Conservation (phyloP, 1,284 basidiomycete species). For the Spongispora temasekensis region DNA sequence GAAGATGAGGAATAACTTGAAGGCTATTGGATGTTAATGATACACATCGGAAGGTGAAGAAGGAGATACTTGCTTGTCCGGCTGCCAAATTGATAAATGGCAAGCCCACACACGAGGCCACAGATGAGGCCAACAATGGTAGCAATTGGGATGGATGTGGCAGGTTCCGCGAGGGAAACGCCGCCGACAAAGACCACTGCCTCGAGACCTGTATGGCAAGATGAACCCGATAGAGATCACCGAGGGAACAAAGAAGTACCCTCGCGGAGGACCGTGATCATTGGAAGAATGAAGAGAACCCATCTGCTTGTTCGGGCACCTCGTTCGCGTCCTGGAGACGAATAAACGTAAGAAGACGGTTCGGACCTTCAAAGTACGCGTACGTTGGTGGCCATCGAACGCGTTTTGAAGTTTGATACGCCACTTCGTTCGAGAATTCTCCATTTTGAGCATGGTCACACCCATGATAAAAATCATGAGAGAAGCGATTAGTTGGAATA, state of each 20-base stretch:
- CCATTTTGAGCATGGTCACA: slow-evolving; percentile 74
- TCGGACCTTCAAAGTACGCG: slow-evolving; percentile 10
- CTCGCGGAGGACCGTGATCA: slow-evolving; percentile 90
- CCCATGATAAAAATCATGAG: slow-evolving; percentile 86
- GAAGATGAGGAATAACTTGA: slow-evolving; percentile 80
- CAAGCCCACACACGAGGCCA: slow-evolving; percentile 67
- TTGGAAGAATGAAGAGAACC: slow-evolving; percentile 84
- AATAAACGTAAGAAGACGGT: neutral
- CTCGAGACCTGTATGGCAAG: slow-evolving; percentile 62
- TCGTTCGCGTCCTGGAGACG: slow-evolving; percentile 40
- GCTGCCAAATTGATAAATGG: slow-evolving; percentile 77
- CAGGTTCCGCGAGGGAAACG: slow-evolving; percentile 81
- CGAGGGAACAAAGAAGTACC: slow-evolving; percentile 47
- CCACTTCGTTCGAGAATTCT: slow-evolving; percentile 85
- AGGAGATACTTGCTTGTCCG: slow-evolving; percentile 55
- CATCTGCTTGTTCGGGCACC: slow-evolving; percentile 66
- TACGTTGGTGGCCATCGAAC: slow-evolving; percentile 66
- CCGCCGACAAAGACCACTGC: slow-evolving; percentile 93
- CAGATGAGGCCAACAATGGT: slow-evolving; percentile 80
- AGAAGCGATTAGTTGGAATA: slow-evolving; percentile 80
- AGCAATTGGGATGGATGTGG: slow-evolving; percentile 85
- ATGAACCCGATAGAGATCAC: too few species aligned
- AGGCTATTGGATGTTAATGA: slow-evolving; percentile 41
- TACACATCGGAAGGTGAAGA: neutral
- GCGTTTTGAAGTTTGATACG: slow-evolving; percentile 81